phyloP scores from a whole-genome alignment of 495 filamentous ascomycete species.

The Neurospora terricola region DNA sequence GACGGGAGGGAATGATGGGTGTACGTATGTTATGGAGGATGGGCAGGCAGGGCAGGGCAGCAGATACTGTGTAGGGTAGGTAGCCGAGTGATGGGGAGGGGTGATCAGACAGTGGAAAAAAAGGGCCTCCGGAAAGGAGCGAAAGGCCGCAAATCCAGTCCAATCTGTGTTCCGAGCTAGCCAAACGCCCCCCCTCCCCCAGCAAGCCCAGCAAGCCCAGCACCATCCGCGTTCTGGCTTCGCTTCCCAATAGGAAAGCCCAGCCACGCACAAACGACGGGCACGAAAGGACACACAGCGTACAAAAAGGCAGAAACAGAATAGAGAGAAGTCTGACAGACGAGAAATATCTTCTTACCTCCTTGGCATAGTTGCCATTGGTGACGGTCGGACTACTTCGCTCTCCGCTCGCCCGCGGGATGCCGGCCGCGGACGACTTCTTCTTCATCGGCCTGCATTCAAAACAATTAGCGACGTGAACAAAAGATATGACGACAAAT shows the following conservation, averaged over 20 bases:
- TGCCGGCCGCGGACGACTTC: conserved; percentile 41
- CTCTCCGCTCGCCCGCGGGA: conserved; percentile 41
- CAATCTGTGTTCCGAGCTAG: neutral
- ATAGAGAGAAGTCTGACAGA: conserved; percentile 8
- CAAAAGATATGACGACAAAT: neutral
- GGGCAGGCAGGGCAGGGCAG: neutral
- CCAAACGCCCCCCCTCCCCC: neutral
- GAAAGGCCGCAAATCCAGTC: neutral
- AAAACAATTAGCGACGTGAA: conserved; percentile 5
- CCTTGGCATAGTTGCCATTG: conserved; percentile 28
- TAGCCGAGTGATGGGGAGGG: neutral
- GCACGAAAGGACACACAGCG: conserved; percentile 1
- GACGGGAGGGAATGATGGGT: neutral
- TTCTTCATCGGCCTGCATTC: conserved; percentile 44
- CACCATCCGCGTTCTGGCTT: neutral
- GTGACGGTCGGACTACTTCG: conserved; percentile 35
- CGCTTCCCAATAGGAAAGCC: neutral
- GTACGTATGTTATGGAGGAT: neutral
- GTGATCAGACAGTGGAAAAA: neutral
- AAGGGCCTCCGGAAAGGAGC: neutral
- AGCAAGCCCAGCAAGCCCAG: neutral
- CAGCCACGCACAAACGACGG: neutral
- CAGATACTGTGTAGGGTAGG: neutral
- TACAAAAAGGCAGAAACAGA: neutral
- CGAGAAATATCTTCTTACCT: conserved; percentile 28